These are phyloP conservation scores for Thermomyces lanuginosus DNA, from an alignment of 2,329 filamentous ascomycete species.

Conservation along the genomic window DNA sequence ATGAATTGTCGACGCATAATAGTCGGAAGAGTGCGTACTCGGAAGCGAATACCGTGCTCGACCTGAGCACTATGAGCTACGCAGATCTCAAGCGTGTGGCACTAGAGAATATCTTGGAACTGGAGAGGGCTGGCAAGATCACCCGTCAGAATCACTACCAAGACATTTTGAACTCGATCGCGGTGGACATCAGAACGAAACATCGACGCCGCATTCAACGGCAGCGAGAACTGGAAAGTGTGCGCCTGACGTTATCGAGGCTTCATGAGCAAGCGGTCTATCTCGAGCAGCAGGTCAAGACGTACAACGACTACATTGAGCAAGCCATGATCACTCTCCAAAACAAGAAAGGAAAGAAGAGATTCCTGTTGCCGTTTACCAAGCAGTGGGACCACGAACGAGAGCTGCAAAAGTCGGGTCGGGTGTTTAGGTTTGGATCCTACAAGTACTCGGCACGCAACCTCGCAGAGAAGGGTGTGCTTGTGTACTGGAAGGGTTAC, in stretches of 20 bases:
- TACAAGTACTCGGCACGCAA: slow-evolving; percentile 92
- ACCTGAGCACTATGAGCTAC: slow-evolving; percentile 80
- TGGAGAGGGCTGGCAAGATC: slow-evolving; percentile 78
- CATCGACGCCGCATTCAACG: slow-evolving; percentile 82
- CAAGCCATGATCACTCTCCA: slow-evolving; percentile 94
- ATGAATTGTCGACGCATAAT: slow-evolving; percentile 57
- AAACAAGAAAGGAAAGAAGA: slow-evolving; percentile 89
- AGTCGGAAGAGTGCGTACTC: slow-evolving; percentile 74
- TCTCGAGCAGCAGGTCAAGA: slow-evolving; percentile 87
- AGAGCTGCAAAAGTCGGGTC: slow-evolving; percentile 79
- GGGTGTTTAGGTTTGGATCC: slow-evolving; percentile 91
- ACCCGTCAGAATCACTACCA: slow-evolving; percentile 82
- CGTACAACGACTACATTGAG: slow-evolving; percentile 98
- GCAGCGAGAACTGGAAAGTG: slow-evolving; percentile 66
- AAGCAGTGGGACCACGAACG: slow-evolving; percentile 98
- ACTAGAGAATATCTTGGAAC: slow-evolving; percentile 78
- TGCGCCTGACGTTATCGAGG: slow-evolving; percentile 31
- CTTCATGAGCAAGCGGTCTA: slow-evolving; percentile 57
- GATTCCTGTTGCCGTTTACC: slow-evolving; percentile 88
- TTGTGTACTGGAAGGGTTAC: slow-evolving; percentile 81
- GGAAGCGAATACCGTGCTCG: slow-evolving; percentile 65
- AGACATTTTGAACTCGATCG: slow-evolving; percentile 93
- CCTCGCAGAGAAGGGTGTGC: slow-evolving; percentile 80
- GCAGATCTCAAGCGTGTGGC: slow-evolving; percentile 83
- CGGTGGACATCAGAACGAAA: slow-evolving; percentile 91